These are phyloP conservation scores for Agrostemma githago DNA, from an alignment of 148 eudicot genomes.

Conservation along the genomic window DNA sequence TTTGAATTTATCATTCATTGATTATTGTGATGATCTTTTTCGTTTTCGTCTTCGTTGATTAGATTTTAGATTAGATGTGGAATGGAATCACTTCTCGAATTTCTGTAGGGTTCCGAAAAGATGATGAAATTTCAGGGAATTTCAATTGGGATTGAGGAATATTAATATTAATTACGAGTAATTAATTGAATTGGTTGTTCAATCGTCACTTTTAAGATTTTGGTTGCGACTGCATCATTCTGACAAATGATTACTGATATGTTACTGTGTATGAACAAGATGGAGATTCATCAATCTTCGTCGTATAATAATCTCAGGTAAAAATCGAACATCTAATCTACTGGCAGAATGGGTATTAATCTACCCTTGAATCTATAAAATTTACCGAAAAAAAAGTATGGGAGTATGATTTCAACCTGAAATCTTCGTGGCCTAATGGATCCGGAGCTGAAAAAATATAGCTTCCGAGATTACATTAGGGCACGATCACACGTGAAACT, in stretches of 20 bases:
- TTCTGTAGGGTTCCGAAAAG: too few relatives aligned
- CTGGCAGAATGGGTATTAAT: neutral
- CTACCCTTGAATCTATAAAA: neutral
- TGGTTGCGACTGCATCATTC: neutral
- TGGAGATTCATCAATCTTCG: neutral
- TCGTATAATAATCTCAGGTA: neutral
- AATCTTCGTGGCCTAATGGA: neutral
- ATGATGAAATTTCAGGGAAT: too few relatives aligned
- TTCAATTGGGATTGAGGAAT: too few relatives aligned
- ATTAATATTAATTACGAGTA: neutral
- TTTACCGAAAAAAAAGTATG: neutral
- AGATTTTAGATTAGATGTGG: too few relatives aligned
- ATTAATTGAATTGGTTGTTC: too few relatives aligned
- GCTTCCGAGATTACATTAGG: slow-evolving; percentile 2
- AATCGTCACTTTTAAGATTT: neutral
- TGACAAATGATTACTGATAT: neutral
- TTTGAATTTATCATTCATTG: neutral
- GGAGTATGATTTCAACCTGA: slow-evolving; percentile 12
- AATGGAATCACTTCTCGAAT: too few relatives aligned
- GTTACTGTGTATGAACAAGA: neutral
- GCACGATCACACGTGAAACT: neutral
- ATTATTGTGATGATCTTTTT: neutral
- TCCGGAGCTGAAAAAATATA: slow-evolving; percentile 1
- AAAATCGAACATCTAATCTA: neutral
- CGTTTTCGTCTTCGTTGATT: neutral